Evolutionary conservation across 2,329 filamentous ascomycete species (phyloP).

Genomic region (Teratosphaeria gauchensis): DNA sequence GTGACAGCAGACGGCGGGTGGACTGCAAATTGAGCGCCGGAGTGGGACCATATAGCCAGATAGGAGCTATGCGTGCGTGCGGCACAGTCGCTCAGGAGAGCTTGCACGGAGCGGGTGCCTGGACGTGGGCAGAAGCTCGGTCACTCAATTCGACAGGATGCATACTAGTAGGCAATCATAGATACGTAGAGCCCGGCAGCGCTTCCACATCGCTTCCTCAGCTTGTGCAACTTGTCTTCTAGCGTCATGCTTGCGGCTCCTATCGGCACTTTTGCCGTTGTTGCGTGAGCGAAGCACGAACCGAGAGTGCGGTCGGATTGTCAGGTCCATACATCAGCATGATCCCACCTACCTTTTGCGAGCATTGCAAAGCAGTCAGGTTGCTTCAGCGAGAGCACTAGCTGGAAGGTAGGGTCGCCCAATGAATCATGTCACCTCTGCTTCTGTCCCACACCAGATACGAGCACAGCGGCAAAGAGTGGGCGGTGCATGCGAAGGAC

Average conservation of each 20-base stretch:
- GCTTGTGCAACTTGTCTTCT: neutral
- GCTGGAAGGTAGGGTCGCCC: neutral
- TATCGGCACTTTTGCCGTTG: neutral
- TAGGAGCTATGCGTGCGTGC: neutral
- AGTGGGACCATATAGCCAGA: neutral
- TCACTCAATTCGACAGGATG: neutral
- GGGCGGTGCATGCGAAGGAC: neutral
- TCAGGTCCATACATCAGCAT: neutral
- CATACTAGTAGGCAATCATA: neutral
- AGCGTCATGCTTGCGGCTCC: neutral
- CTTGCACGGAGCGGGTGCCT: neutral
- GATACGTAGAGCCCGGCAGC: neutral
- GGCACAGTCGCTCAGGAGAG: neutral
- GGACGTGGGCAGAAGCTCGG: neutral
- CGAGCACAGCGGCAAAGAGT: neutral
- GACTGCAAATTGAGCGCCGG: constrained; percentile 9
- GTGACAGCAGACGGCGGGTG: constrained; percentile 19
- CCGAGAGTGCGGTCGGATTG: neutral
- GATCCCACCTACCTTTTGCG: neutral
- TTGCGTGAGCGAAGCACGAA: neutral
- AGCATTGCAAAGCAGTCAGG: neutral
- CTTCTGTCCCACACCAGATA: no score
- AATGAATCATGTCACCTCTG: neutral
- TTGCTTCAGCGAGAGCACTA: no score
- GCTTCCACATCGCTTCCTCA: neutral